Evolutionary conservation across 805 yeast species (phyloP).

Genomic region (Metschnikowia amazonensis): DNA sequence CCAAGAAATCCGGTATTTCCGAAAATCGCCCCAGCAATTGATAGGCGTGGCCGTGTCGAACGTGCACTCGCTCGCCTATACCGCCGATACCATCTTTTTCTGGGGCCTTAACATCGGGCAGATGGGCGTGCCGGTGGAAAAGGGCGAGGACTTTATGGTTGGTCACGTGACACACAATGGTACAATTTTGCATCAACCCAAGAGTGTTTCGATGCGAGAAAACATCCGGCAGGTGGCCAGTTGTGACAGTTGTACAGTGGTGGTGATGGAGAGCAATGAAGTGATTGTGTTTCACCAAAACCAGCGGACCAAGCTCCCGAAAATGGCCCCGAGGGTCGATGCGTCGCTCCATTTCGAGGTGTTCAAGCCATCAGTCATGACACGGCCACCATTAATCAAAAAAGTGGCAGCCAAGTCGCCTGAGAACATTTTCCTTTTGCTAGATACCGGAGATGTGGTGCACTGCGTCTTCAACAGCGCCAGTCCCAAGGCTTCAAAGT

Average conservation of each 20-base stretch:
- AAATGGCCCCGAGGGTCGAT: conserved; percentile 33
- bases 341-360: conserved; percentile 46
- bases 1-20: conserved; percentile 24
- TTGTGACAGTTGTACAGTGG: conserved; percentile 66
- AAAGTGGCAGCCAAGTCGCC: conserved; percentile 37
- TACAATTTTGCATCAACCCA: not conserved
- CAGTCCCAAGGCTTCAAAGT: conserved; percentile 34
- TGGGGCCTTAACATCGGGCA: conserved; percentile 88
- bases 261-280: conserved; percentile 54
- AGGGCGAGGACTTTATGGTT: not conserved
- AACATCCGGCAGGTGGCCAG: conserved; percentile 57
- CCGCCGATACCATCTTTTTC: conserved; percentile 44
- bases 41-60: conserved; percentile 58
- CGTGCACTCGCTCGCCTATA: conserved; percentile 62
- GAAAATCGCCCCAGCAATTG: conserved; percentile 24
- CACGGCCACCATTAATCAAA: conserved; percentile 35
- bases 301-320: conserved; percentile 49
- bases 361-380: conserved; percentile 51
- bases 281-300: conserved; percentile 59
- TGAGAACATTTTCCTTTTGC: conserved; percentile 45
- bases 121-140: conserved; percentile 4
- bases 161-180: not conserved
- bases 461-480: conserved; percentile 26
- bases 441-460: conserved; percentile 59
- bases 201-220: conserved; percentile 39